Evolutionary conservation across 768 basidiomycete genomes (phyloP).

Genomic region (Macrocybe gigantea): DNA sequence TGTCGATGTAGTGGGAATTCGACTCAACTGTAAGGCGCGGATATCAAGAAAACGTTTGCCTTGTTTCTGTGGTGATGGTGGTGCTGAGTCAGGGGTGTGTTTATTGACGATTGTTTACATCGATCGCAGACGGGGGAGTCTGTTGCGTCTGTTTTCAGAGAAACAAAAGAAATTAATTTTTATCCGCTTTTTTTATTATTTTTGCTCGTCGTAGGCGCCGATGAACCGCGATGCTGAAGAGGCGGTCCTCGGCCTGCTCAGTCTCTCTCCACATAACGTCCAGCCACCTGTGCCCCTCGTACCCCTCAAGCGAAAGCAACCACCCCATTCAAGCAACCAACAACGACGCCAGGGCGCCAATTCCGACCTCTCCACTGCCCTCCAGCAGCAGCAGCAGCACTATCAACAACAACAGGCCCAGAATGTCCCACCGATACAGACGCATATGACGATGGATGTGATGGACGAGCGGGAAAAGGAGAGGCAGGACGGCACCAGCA

Average conservation of each 20-base stretch:
- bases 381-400: conserved; percentile 2
- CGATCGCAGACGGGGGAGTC: too few relatives aligned
- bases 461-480: neutral
- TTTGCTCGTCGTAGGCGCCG: conserved; percentile 1
- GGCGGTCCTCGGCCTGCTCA: conserved; percentile 52
- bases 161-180: too few relatives aligned
- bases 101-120: too few relatives aligned
- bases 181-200: too few relatives aligned
- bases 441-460: neutral
- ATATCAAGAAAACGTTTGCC: too few relatives aligned
- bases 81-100: too few relatives aligned
- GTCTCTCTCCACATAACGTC: conserved; percentile 31
- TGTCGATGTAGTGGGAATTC: too few relatives aligned
- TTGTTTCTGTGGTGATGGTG: too few relatives aligned
- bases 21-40: too few relatives aligned
- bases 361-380: too few relatives aligned
- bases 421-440: neutral
- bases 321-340: conserved; percentile 8
- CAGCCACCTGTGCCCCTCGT: conserved; percentile 19
- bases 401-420: neutral
- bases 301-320: conserved; percentile 34
- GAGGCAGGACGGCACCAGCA: conserved; percentile 7
- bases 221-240: conserved; percentile 45
- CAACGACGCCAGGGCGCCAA: neutral
- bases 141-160: too few relatives aligned